Evolutionary conservation across 768 basidiomycete species (phyloP), one percentile per base, ranked within the genome.

Genomic region (Mycena metata): DNA sequence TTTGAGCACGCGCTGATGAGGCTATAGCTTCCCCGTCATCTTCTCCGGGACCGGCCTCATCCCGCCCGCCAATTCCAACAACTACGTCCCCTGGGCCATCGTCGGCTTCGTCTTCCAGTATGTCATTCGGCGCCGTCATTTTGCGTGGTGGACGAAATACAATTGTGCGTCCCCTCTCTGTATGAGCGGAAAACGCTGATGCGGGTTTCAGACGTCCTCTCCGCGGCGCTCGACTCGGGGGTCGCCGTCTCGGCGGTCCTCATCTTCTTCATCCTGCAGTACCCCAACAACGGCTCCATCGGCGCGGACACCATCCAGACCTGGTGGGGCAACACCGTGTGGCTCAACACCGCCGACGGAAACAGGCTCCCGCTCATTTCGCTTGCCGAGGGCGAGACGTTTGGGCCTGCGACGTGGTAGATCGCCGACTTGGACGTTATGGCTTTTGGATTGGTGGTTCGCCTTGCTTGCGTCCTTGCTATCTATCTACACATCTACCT

Each of bases 91-190:
- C 16, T 91, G 89, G 89, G 84, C 83, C 1, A 85, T 90, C 61
- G 84, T 89, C 49, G 89, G 88, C n/a, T 90, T 89, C 76, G 81
- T 89, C 67, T 90, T 90, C 84, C 86, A 90, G 70, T 89, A 86
- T 61, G 75, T 85, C 62, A 83, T 91, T 72, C 84, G 90, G 35
- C 80, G 87, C 52, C 84, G 81, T 70, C 81, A 90, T 66, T 88
- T 89, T 78, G 84, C 86, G 0, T 90, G 89, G 89, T 90, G 89
- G 89, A 80, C 83, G 17, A 90, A 91, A 77, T 87, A 86, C 77
- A 87, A 87, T 73, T 87, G 88, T 72, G 82, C 85, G 71, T 69
- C 36, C 36, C 36, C 12, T 12, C 36, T 12, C 12, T n/a, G n/a
- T n/a, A n/a, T n/a, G 3, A 9, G 33, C 30, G 52, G n/a, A n/a